Percentiles rank a stretch among this genome's conserved stretches.
These are phyloP conservation scores for Scleroderma citrinum DNA, from an alignment of 768 basidiomycete species.

Conservation along the genomic window DNA sequence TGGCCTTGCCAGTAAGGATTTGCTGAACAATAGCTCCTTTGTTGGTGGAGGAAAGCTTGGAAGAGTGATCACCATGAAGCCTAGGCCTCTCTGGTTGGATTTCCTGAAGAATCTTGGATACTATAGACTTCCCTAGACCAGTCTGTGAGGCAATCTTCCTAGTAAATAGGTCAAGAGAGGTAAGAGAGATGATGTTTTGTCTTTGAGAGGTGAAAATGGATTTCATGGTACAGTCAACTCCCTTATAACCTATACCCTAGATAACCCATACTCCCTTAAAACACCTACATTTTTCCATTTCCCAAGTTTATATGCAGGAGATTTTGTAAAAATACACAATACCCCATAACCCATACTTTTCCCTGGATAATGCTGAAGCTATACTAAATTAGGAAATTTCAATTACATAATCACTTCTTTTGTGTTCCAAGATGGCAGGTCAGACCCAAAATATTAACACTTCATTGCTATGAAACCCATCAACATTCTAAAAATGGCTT, in stretches of 20 bases:
- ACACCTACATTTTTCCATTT: neutral
- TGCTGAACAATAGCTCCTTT: too few relatives aligned
- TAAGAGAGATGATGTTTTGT: too few relatives aligned
- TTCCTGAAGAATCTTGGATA: too few relatives aligned
- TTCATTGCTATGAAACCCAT: conserved; percentile 7
- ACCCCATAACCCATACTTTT: neutral
- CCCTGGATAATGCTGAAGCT: neutral
- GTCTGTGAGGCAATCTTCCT: too few relatives aligned
- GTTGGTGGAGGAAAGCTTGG: too few relatives aligned
- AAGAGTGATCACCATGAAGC: too few relatives aligned
- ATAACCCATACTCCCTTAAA: neutral
- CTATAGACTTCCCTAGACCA: too few relatives aligned
- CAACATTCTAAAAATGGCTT: conserved; percentile 15
- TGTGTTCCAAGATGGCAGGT: neutral
- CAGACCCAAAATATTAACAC: neutral
- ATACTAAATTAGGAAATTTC: conserved; percentile 1
- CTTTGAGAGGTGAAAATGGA: too few relatives aligned
- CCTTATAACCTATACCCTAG: neutral
- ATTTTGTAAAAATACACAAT: neutral
- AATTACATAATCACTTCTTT: neutral
- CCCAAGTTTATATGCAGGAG: neutral
- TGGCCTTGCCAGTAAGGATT: too few relatives aligned
- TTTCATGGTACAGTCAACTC: neutral
- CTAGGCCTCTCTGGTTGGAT: too few relatives aligned
- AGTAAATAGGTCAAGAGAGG: too few relatives aligned